Conservation (phyloP, 768 basidiomycete genomes). For the Leccinum disarticulatum region DNA sequence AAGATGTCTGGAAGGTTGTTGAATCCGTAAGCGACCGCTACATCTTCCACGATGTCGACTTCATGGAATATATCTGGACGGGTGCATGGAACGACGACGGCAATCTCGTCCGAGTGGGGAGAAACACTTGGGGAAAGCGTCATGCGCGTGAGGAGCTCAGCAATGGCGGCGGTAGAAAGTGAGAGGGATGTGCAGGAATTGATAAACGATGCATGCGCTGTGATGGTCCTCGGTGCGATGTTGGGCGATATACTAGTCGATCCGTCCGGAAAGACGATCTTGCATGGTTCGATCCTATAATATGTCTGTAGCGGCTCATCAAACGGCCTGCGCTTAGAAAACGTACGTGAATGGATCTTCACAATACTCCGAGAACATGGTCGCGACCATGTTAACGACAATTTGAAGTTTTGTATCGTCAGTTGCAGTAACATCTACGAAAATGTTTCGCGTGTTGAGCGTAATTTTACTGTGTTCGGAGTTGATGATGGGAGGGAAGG, state of each 20-base stretch:
- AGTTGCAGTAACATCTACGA: slow-evolving; percentile 96
- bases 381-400: slow-evolving; percentile 89
- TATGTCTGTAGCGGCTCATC: background rate
- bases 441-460: slow-evolving; percentile 88
- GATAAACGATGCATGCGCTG: slow-evolving; percentile 85
- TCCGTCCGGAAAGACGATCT: slow-evolving; percentile 77
- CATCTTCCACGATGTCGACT: slow-evolving; percentile 98
- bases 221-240: slow-evolving; percentile 66
- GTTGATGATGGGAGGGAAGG: slow-evolving; percentile 98
- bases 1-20: slow-evolving; percentile 93
- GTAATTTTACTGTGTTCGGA: slow-evolving; percentile 97
- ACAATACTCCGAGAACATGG: slow-evolving; percentile 99
- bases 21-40: slow-evolving; percentile 96
- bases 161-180: slow-evolving; percentile 64
- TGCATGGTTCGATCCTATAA: slow-evolving; percentile 88
- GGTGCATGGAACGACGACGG: slow-evolving; percentile 86
- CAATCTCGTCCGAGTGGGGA: slow-evolving; percentile 61
- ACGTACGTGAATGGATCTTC: slow-evolving; percentile 87
- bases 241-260: slow-evolving; percentile 76
- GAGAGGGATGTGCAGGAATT: slow-evolving; percentile 92
- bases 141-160: slow-evolving; percentile 81
- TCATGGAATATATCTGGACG: slow-evolving; percentile 97
- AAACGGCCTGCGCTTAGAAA: background rate
- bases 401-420: slow-evolving; percentile 96
- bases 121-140: slow-evolving; percentile 55